phyloP scores from a whole-genome alignment of 345 rosid genomes.

The Syzygium jambos region DNA sequence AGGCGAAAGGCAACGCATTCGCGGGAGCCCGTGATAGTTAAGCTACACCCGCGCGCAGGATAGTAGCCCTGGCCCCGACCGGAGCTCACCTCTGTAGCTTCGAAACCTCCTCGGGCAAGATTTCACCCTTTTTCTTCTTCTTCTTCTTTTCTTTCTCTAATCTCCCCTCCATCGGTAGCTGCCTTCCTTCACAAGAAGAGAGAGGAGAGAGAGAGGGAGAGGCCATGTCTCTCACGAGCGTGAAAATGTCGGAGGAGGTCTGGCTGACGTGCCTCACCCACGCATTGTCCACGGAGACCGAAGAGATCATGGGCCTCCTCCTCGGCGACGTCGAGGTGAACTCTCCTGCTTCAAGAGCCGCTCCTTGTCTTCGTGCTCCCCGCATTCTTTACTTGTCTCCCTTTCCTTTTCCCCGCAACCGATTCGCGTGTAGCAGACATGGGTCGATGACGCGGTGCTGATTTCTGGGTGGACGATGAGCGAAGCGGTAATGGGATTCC shows the following conservation, averaged over 20 bases:
- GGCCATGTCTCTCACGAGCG: conserved; percentile 67
- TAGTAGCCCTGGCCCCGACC: neutral
- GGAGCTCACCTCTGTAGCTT: neutral
- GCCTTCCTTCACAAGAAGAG: neutral
- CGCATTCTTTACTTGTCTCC: neutral
- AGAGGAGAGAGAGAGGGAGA: neutral
- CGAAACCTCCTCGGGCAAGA: neutral
- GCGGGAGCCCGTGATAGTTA: neutral
- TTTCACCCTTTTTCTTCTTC: neutral
- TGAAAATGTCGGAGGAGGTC: conserved; percentile 88
- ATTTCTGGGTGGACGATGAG: neutral
- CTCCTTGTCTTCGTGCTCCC: neutral
- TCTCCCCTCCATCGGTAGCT: neutral
- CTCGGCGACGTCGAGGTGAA: conserved; percentile 93
- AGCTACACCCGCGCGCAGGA: neutral
- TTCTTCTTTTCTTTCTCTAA: neutral
- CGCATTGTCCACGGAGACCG: conserved; percentile 97
- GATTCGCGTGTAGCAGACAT: neutral
- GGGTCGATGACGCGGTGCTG: neutral
- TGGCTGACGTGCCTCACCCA: conserved; percentile 96
- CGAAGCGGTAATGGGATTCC: neutral
- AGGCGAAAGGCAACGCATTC: neutral
- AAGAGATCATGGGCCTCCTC: conserved; percentile 99
- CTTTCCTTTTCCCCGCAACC: neutral
- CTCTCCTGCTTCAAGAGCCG: neutral